Evolutionary conservation across 495 filamentous ascomycete genomes (phyloP).

Genomic region (Pseudoneurospora amorphoporcata): DNA sequence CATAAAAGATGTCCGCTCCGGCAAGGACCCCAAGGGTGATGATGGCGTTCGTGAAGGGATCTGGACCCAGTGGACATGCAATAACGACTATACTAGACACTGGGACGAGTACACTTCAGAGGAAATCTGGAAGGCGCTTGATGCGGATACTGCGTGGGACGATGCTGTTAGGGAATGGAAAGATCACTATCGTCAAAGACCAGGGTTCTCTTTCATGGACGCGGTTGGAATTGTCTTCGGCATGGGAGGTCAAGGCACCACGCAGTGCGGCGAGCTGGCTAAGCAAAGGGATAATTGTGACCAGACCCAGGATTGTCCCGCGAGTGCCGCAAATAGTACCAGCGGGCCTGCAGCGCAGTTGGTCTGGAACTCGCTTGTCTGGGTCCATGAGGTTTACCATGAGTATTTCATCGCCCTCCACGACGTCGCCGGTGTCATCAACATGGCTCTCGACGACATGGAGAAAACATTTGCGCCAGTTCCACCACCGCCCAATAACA

Average conservation of each 20-base stretch:
- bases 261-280: not conserved
- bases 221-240: constrained; percentile 47
- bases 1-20: not conserved
- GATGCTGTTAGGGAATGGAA: constrained; percentile 11
- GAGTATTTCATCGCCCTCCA: constrained; percentile 2
- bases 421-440: not conserved
- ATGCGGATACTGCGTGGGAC: constrained; percentile 15
- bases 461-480: constrained; percentile 25
- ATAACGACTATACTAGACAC: not conserved
- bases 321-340: no score
- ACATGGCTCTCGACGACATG: constrained; percentile 8
- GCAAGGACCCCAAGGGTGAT: constrained; percentile 2
- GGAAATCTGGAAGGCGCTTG: constrained; percentile 15
- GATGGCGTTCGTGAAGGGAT: not conserved
- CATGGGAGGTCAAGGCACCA: not conserved
- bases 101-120: not conserved
- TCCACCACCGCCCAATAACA: constrained; percentile 8
- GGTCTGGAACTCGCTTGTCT: constrained; percentile 24
- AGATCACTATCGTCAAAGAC: constrained; percentile 12
- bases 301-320: not conserved
- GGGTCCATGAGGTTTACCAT: constrained; percentile 14
- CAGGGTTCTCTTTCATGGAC: constrained; percentile 53
- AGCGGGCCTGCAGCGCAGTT: constrained; percentile 17
- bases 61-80: constrained; percentile 19
- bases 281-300: not conserved